These are phyloP conservation scores for Penicillium aurantiogriseum DNA, from an alignment of 2,329 filamentous ascomycete species.

Conservation along the genomic window DNA sequence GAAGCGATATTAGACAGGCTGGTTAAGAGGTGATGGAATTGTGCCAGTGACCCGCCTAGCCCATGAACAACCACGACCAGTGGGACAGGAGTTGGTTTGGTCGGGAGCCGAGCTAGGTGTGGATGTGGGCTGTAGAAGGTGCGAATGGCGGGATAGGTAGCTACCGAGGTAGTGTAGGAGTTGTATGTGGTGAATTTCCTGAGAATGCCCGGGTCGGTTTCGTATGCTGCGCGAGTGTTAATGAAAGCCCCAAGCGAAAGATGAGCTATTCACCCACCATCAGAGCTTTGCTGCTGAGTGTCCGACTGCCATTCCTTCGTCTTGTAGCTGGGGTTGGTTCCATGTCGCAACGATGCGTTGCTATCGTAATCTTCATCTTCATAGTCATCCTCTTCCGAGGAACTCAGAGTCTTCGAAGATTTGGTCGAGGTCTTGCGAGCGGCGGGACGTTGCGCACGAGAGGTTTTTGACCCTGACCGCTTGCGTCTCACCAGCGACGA, in stretches of 20 bases:
- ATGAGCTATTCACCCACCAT: constrained; percentile 28
- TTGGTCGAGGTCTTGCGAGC: constrained; percentile 25
- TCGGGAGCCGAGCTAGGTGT: constrained; percentile 77
- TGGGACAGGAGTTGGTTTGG: constrained; percentile 70
- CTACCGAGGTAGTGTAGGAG: constrained; percentile 67
- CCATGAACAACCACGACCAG: constrained; percentile 90
- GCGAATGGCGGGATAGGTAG: constrained; percentile 72
- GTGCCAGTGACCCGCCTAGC: constrained; percentile 84
- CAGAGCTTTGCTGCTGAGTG: constrained; percentile 28
- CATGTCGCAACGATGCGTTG: constrained; percentile 32
- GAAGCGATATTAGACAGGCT: constrained; percentile 80
- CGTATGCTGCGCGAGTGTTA: constrained; percentile 28
- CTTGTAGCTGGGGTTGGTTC: constrained; percentile 21
- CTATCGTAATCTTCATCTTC: constrained; percentile 39
- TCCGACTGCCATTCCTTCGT: constrained; percentile 22
- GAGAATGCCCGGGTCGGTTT: constrained; percentile 75
- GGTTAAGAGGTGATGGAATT: constrained; percentile 78
- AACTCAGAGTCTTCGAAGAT: constrained; percentile 31
- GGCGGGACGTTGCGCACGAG: constrained; percentile 5
- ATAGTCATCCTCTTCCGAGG: constrained; percentile 40
- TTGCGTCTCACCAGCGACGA: constrained; percentile 30
- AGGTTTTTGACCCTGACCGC: constrained; percentile 15
- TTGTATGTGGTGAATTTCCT: constrained; percentile 70
- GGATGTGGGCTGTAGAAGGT: constrained; percentile 81
- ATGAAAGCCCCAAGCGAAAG: neutral